Conservation (phyloP, 1,284 basidiomycete genomes). For the Sanguinoderma infundibulare region DNA sequence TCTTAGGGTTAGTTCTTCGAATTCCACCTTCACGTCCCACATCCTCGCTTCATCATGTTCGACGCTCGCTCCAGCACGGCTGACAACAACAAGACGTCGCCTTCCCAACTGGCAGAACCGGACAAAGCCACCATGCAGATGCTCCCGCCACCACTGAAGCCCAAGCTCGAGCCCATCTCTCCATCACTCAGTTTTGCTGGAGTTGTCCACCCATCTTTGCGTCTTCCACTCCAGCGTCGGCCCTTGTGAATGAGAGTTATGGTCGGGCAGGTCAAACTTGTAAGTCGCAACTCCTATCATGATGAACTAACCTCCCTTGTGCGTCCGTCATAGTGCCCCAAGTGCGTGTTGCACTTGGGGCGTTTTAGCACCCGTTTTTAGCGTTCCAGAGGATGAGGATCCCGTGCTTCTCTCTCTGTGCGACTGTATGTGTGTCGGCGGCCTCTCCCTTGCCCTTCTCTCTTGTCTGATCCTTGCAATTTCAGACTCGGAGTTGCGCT, state of each 20-base stretch:
- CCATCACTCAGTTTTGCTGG: constrained; percentile 1
- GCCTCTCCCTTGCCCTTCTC: background rate
- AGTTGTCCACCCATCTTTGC: background rate
- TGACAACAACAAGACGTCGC: constrained; percentile 9
- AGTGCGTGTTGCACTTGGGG: background rate
- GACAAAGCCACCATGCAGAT: background rate
- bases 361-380: background rate
- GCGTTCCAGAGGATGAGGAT: background rate
- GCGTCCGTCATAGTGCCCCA: too few relatives aligned
- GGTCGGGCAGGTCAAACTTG: constrained; percentile 67
- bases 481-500: background rate
- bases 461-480: background rate
- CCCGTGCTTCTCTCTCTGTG: background rate
- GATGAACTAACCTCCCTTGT: too few relatives aligned
- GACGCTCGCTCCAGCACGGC: too few relatives aligned
- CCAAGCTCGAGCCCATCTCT: constrained; percentile 21
- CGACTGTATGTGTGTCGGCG: background rate
- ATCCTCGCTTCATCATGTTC: too few relatives aligned
- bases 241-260: constrained; percentile 48
- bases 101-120: constrained; percentile 2
- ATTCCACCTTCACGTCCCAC: too few relatives aligned
- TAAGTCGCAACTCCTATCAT: constrained; percentile 46
- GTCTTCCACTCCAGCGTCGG: background rate
- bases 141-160: constrained; percentile 5
- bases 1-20: too few relatives aligned